Percentiles rank a stretch among this genome's conserved stretches.
Evolutionary conservation across 2,329 filamentous ascomycete species (phyloP).

Genomic region (Rhynchosporium secalis): DNA sequence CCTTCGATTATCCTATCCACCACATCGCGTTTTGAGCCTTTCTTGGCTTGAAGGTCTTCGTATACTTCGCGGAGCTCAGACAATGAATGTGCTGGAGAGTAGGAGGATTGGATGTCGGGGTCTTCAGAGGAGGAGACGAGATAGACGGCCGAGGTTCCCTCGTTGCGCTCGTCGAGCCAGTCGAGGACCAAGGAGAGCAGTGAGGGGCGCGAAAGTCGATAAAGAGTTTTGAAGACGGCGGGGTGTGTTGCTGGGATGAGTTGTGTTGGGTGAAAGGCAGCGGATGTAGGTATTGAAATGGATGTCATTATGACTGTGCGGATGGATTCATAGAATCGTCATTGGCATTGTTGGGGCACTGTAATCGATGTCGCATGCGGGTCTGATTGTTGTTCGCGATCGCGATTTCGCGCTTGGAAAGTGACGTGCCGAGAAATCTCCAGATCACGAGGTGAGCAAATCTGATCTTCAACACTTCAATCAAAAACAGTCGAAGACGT

Average conservation of each 20-base stretch:
- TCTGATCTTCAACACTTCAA: neutral
- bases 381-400: neutral
- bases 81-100: slow-evolving; percentile 65
- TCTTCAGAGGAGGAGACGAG: slow-evolving; percentile 55
- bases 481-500: too few species aligned
- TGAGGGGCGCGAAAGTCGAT: slow-evolving; percentile 68
- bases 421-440: slow-evolving; percentile 1
- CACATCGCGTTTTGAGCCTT: slow-evolving; percentile 63
- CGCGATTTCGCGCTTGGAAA: neutral
- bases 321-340: neutral
- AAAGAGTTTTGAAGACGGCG: slow-evolving; percentile 65
- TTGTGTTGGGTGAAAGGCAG: slow-evolving; percentile 69
- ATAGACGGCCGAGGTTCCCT: slow-evolving; percentile 59
- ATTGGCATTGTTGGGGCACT: neutral
- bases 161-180: slow-evolving; percentile 72
- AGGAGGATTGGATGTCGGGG: slow-evolving; percentile 64
- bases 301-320: slow-evolving; percentile 22
- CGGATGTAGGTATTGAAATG: slow-evolving; percentile 68
- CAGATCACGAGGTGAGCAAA: neutral
- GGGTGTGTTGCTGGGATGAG: slow-evolving; percentile 66
- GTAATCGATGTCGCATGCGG: slow-evolving; percentile 4
- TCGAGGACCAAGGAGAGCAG: slow-evolving; percentile 71
- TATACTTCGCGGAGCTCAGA: slow-evolving; percentile 69
- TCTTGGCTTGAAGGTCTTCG: slow-evolving; percentile 56
- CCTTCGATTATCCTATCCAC: slow-evolving; percentile 64